Base-by-base conservation (phyloP, 192 early-diverging fungal genomes). In the Linnemannia elongata region DNA sequence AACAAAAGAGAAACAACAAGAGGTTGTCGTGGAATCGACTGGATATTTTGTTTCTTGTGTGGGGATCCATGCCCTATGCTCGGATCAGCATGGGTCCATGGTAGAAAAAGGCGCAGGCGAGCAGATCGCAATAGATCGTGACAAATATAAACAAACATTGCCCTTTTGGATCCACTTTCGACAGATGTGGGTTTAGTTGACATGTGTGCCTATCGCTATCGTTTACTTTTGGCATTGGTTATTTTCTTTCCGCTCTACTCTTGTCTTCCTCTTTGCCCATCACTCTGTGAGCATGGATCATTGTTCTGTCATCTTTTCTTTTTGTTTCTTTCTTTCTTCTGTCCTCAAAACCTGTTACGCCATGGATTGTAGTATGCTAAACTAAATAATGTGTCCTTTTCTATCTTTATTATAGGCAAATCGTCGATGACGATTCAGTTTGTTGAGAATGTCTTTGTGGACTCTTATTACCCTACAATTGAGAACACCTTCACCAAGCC, bases 401-500 rank as follows among this genome's bases (percentile, higher is more conserved):
- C 73, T 57, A 36, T 63, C 13, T 18, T 66, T 70, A 33, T 60
- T 44, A 63, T 90, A 92, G 94, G 94, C 52, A 97, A 98, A 91
- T 98, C 97, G 7, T 96, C 97, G 8, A 92, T 98, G 63, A 97
- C 96, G 38, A 94, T 97, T 78, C 96, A 98, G 89, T 99, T 98
- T 86, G 94, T 97, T 42, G 96, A 97, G 72, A 94, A 96, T 79
- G 96, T 97, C 72, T 99, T 97, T 89, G 94, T 93, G 42, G 97
- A 97, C 60, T 94, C 93, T 69, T 99, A 99, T 84, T 97, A 97
- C 80, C 98, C 98, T 27, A 99, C 98, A 27, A 97, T 99, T 78
- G 97, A 96, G 88, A 97, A 95, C 82, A 96, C 96, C 35, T 95
- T 97, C 88, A 96, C 91, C 27, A 98, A 98, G 89, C 94, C 94